Base-by-base conservation (phyloP, 2,329 filamentous ascomycete species). In the Trichoderma atroviride region DNA sequence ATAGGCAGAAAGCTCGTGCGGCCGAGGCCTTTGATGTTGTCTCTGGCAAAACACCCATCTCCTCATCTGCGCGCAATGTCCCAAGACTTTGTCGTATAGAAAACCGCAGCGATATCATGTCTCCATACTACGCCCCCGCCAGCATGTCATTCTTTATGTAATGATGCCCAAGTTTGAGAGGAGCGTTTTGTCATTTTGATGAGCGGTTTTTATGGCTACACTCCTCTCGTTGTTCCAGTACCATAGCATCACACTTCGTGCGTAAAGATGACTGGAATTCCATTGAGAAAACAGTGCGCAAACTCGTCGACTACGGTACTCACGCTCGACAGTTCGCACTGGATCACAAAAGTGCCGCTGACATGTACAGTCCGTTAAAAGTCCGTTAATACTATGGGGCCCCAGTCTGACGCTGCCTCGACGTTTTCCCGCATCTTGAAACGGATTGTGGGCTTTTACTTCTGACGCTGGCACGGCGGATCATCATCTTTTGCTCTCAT, bases 161-260 rank as follows among this genome's bases (percentile, higher is more conserved):
- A 66, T 66, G 63, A 14, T 66, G 55, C 63, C 63, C 55, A 59
- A 66, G 55, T 58, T 58, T 27, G 14, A 33, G 40, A 43, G 29
- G 37, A 57, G 14, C 29, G 35, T 50, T 58, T 52, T 52, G 10
- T 58, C 43, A 27, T n/a, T 58, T 43, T 33, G 59, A 10, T 29
- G 40, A 31, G 16, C 7, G 27, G 27, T 22, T 24, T 66, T 58
- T n/a, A 66, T 66, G 55, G 63, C 55, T 24, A 59, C 63, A 66
- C 63, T 66, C 63, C 63, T 58, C 62, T 57, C 52, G 62, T 33
- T 43, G 61, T 53, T 24, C 52, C 61, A 56, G 35, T 58, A 47
- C 16, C 13, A 37, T 29, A 33, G 19, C 29, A 56, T 27, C 16
- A 50, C 4, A 57, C 55, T 22, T 29, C 4, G 19, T n/a, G 19